Evolutionary conservation across 192 early-diverging fungal genomes (phyloP), one percentile per base, ranked within the genome.

Genomic region (Gigaspora rosea): DNA sequence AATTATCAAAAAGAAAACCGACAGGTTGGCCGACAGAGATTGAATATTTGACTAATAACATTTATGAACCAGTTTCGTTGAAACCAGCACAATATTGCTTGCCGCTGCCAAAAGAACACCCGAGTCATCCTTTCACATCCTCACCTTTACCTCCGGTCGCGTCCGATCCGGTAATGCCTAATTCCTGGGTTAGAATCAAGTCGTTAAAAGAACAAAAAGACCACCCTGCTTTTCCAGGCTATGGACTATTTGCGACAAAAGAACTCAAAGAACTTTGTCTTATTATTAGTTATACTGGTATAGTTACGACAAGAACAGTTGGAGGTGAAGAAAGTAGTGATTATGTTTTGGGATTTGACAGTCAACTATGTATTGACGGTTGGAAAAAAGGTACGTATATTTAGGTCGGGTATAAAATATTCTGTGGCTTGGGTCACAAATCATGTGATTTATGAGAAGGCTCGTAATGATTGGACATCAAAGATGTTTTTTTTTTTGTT

Each of bases 221-320:
- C 32, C 72, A 74, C 41, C 72, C 72, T 0, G 72, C 59, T 35
- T 58, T 18, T 22, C 72, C 72, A 10, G 72, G 58, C 3, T n/a
- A 58, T 74, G 72, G 72, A 61, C 62, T 74, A 62, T 74, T 74
- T 58, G 72, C 72, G 16, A 49, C 18, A 32, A 74, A 62, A 51
- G 72, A 74, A 11, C 8, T 74, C 22, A 58, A 62, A 33, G 56
- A 74, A 27, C 15, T 10, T 54, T 20, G 32, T 16, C 11, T 74
- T 11, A 32, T 74, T 22, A 20, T 74, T 46, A 46, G 58, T 32
- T 74, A 74, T 74, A 74, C 56, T 41, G 72, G 72, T 18, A 74
- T 62, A 74, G 72, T 74, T 13, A 74, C 58, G 3, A 59, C 16
- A 27, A 47, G 56, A 73, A 41, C 11, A 13, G 36, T n/a, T 6